Evolutionary conservation across 2,329 filamentous ascomycete genomes (phyloP).

Genomic region (Botryotinia calthae): DNA sequence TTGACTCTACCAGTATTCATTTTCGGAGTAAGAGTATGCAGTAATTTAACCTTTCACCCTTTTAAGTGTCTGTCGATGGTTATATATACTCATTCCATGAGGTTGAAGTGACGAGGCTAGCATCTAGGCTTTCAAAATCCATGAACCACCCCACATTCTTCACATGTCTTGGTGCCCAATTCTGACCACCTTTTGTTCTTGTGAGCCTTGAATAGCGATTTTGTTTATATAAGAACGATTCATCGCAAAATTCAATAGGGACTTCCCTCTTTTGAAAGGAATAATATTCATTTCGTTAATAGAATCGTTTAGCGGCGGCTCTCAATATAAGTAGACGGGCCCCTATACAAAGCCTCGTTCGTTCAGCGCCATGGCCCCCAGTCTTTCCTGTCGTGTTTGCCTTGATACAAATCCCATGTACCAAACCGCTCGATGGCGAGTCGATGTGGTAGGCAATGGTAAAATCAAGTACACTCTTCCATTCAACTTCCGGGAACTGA

Average conservation of each 20-base stretch:
- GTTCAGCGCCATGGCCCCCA: background rate
- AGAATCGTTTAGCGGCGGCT: background rate
- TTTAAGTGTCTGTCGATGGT: background rate
- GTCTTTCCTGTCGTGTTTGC: background rate
- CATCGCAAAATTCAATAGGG: background rate
- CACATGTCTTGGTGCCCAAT: background rate
- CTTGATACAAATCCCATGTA: background rate
- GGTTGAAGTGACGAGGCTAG: background rate
- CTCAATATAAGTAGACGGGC: background rate
- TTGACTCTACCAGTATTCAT: background rate
- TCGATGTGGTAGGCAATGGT: background rate
- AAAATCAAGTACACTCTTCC: background rate
- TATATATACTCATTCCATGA: background rate
- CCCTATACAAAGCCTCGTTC: background rate
- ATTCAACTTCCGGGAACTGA: background rate
- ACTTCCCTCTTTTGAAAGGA: background rate
- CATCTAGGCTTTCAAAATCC: background rate
- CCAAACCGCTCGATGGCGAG: background rate
- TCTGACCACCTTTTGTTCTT: background rate
- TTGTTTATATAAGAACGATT: background rate
- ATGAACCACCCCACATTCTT: background rate
- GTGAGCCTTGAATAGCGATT: background rate
- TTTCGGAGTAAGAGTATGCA: background rate
- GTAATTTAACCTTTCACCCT: background rate
- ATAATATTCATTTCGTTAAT: no score